Evolutionary conservation across 148 eudicot species (phyloP).

Genomic region (Arbutus unedo): DNA sequence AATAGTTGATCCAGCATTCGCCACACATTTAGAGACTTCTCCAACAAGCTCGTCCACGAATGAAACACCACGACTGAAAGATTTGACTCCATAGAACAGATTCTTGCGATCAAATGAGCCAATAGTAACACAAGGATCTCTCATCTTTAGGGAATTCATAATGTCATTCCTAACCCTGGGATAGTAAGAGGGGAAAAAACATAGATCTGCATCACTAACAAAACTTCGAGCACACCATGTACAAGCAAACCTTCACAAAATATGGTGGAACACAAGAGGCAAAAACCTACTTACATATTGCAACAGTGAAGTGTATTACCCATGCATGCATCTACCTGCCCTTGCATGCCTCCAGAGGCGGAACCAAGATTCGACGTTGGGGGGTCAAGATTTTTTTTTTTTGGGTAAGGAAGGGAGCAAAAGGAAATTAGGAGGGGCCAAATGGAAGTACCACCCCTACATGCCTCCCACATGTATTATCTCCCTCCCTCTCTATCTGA

Average conservation of each 20-base stretch:
- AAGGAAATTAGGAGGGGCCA: too few relatives aligned
- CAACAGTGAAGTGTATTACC: background rate
- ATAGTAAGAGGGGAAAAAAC: background rate
- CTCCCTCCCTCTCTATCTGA: too few relatives aligned
- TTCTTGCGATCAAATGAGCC: slow-evolving; percentile 85
- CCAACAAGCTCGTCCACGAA: slow-evolving; percentile 56
- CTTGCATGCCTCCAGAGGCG: too few relatives aligned
- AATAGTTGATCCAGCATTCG: slow-evolving; percentile 60
- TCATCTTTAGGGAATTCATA: slow-evolving; percentile 52
- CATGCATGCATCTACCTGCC: background rate
- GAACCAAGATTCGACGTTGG: too few relatives aligned
- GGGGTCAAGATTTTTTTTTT: too few relatives aligned
- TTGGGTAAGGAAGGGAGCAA: too few relatives aligned
- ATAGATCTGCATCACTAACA: background rate
- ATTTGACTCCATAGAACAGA: slow-evolving; percentile 69
- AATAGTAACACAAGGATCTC: slow-evolving; percentile 56
- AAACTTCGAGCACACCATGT: background rate
- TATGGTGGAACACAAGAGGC: background rate
- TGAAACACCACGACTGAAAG: slow-evolving; percentile 44
- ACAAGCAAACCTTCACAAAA: background rate
- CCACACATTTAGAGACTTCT: slow-evolving; percentile 54
- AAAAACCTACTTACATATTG: background rate
- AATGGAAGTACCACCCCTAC: too few relatives aligned
- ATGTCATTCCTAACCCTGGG: slow-evolving; percentile 69
- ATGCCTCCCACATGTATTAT: too few relatives aligned